Percentiles rank a stretch among this genome's conserved stretches.
Conservation (phyloP, 129 eudicot species). For the Flaveria bidentis region DNA sequence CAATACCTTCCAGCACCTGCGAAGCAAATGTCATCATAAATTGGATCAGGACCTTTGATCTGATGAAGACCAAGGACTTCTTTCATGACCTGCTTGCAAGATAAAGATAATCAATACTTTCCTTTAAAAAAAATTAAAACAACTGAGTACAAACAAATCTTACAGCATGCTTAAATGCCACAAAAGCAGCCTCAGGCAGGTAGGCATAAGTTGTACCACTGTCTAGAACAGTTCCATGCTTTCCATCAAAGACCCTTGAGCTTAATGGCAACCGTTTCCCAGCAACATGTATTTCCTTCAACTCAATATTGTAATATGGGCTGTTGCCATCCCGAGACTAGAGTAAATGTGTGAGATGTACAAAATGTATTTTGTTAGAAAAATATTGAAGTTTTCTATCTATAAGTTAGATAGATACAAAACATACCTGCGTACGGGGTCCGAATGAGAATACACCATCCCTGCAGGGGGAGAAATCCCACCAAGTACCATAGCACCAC, state of each 20-base stretch:
- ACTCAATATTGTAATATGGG: constrained; percentile 97
- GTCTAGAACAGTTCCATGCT: constrained; percentile 81
- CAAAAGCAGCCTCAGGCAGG: constrained; percentile 88
- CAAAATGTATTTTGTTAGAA: constrained; percentile 62
- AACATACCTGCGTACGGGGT: constrained; percentile 88
- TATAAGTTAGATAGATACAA: constrained; percentile 36
- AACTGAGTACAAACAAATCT: constrained; percentile 26
- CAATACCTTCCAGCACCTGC: constrained; percentile 93
- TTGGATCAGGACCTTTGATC: constrained; percentile 94
- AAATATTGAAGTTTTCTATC: constrained; percentile 40
- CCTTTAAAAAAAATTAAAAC: neutral
- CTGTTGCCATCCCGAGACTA: constrained; percentile 99
- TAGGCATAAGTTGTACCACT: constrained; percentile 96
- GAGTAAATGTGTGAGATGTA: constrained; percentile 99
- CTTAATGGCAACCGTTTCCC: constrained; percentile 73
- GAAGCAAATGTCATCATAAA: constrained; percentile 91
- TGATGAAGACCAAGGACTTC: constrained; percentile 63
- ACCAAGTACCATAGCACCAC: constrained; percentile 99
- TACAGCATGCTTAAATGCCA: constrained; percentile 85
- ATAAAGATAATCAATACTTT: neutral
- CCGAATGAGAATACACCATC: constrained; percentile 81
- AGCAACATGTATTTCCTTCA: constrained; percentile 94
- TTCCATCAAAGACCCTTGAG: constrained; percentile 72
- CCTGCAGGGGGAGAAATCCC: constrained; percentile 71
- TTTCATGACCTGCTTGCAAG: constrained; percentile 58